A percentile compares a stretch with the other conserved stretches of the same genome.
Conservation (phyloP, 2,329 filamentous ascomycete genomes). For the Aspergillus carbonarius region DNA sequence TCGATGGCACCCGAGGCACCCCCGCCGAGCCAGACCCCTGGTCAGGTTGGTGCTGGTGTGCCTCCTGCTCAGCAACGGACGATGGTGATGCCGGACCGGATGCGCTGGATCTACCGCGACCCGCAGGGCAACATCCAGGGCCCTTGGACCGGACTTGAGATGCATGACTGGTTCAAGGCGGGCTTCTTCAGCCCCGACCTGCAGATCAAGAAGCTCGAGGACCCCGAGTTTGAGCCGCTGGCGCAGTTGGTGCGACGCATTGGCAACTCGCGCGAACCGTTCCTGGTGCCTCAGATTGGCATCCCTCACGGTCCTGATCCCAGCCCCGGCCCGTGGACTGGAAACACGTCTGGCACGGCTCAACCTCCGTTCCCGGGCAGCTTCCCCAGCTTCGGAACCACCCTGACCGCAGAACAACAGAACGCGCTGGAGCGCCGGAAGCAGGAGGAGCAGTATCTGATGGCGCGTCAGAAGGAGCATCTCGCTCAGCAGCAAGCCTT, state of each 20-base stretch:
- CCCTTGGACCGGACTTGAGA: conserved; percentile 93
- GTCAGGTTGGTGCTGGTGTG: conserved; percentile 54
- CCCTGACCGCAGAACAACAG: conserved; percentile 94
- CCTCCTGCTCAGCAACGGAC: conserved; percentile 70
- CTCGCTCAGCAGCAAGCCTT: conserved; percentile 82
- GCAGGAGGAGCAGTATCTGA: conserved; percentile 95
- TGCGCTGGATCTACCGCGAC: conserved; percentile 98
- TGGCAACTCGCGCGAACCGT: conserved; percentile 94
- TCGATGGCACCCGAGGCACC: conserved; percentile 32
- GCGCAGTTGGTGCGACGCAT: conserved; percentile 94
- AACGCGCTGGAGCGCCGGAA: conserved; percentile 95
- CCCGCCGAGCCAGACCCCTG: conserved; percentile 35
- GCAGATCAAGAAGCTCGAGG: conserved; percentile 91
- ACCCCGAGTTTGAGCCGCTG: conserved; percentile 88
- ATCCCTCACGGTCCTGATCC: conserved; percentile 80
- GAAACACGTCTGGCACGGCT: conserved; percentile 58
- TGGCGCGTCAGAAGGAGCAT: conserved; percentile 93
- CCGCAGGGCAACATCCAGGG: conserved; percentile 90
- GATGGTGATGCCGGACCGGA: conserved; percentile 99
- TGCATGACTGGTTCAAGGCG: conserved; percentile 99
- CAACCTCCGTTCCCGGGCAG: conserved; percentile 88
- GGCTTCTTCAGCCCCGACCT: conserved; percentile 96
- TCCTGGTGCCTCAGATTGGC: conserved; percentile 94
- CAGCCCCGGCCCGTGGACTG: conserved; percentile 51
- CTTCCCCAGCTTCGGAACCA: conserved; percentile 95